Base-by-base conservation (phyloP, 495 filamentous ascomycete genomes). In the Talaromyces stipitatus region DNA sequence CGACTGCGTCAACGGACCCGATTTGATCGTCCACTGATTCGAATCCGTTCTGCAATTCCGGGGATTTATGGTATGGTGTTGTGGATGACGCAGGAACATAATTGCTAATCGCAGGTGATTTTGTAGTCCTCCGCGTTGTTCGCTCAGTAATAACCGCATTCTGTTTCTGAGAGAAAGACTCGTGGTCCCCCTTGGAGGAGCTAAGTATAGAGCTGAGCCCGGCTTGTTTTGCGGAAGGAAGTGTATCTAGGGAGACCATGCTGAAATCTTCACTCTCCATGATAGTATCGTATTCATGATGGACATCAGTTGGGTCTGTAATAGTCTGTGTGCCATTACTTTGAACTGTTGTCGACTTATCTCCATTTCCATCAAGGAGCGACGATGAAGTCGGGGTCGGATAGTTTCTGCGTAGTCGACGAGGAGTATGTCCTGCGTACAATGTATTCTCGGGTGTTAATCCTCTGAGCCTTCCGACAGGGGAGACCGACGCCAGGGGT, bases 241-340 rank as follows among this genome's bases (percentile, higher is more conserved):
- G 64, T 9, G 80, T 78, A 27, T 81, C 75, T 50, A 82, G 63
- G 3, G 78, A 81, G 3, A 83, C 73, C 80, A 83, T 83, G 30
- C 76, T 83, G 54, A 83, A 82, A 1, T 78, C 80, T 62, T 83
- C 80, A 52, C 80, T 82, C 60, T 83, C 80, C 61, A 83, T 76
- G 30, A 83, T 80, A 1, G 80, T 77, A 64, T 82, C 77, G 55
- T 74, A 81, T 29, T 82, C 78, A 50, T 67, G 59, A 41, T 78
- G 72, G 11, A 77, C 69, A 29, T 72, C 69, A 12, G 68, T 78
- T 8, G 74, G 71, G 47, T 78, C 76, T 28, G 45, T 54, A 18
- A 56, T 26, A n/a, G 46, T 41, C 22, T 60, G 63, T 36, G 32
- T 22, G 32, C 47, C 24, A 22, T 61, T 50, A 36, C 53, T 20